Base-by-base conservation (phyloP, 352 stramenopile genomes). In the Globisporangium canariense region DNA sequence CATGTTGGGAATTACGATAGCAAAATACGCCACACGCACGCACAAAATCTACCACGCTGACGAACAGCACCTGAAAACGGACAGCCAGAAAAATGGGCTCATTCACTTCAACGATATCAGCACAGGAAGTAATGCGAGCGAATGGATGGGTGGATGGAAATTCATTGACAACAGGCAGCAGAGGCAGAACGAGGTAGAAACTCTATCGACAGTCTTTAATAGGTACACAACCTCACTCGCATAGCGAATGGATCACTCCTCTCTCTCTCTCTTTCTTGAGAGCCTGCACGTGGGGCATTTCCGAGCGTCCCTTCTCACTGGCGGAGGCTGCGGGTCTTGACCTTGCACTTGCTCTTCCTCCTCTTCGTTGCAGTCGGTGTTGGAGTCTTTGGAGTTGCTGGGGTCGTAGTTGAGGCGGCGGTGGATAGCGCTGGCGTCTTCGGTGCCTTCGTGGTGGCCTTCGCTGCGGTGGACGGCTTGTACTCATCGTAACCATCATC, bases 301-400 rank as follows among this genome's bases (percentile, higher is more conserved):
- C 34, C 34, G 11, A 40, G 34, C 5, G 34, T 49, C 45, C 5
- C 9, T 32, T 13, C 45, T 51, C 45, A 54, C 20, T 52, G 22
- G n/a, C 49, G 59, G 22, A 32, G 50, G 36, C 25, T 25, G 11
- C 60, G 50, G 22, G 36, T 16, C 36, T 55, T 65, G 36, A 38
- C 50, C 49, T 16, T 65, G 38, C 60, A 59, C 60, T 65, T 41
- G 10, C 20, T 53, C 55, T 40, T 60, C 49, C 59, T 38, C 7
- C 16, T 51, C 55, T 25, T 59, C 43, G 57, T 65, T 10, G 66
- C 14, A 30, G 54, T 30, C n/a, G 16, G 34, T 10, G 34, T 34
- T 34, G 54, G 45, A 2, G 45, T 18, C 0, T 18, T 14, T 43
- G 34, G 34, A 9, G 34, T 18, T 20, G 36, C 9, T 14, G 45